Conservation (phyloP, 495 filamentous ascomycete species). For the Tetracladium setigerum region DNA sequence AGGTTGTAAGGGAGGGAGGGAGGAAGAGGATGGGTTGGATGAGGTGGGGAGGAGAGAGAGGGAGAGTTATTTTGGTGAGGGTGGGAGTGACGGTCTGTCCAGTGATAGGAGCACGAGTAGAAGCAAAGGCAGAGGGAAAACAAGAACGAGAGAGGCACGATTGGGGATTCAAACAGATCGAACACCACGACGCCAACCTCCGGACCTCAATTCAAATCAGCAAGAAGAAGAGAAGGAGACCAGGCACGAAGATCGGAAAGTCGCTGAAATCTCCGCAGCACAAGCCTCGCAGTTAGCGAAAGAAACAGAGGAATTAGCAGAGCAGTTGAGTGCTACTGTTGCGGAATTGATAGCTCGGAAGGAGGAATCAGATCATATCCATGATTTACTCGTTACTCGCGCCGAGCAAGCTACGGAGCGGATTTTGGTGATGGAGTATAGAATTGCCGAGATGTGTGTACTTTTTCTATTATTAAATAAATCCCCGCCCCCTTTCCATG, state of each 20-base stretch:
- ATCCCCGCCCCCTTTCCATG: neutral
- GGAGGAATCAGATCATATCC: slow-evolving; percentile 48
- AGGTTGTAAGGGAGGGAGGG: slow-evolving; percentile 2
- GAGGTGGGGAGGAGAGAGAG: too few species aligned
- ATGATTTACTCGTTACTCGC: slow-evolving; percentile 39
- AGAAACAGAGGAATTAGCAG: slow-evolving; percentile 33
- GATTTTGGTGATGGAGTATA: slow-evolving; percentile 41
- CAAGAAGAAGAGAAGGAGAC: neutral
- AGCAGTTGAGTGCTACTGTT: slow-evolving; percentile 29
- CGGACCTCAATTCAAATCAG: neutral
- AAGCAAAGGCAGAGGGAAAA: too few species aligned
- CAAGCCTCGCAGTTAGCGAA: slow-evolving; percentile 27
- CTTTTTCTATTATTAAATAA: neutral
- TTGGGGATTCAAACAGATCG: too few species aligned
- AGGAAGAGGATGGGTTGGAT: neutral
- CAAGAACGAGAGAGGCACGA: too few species aligned
- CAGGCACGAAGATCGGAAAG: neutral
- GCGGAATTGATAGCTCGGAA: slow-evolving; percentile 32
- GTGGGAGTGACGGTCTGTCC: too few species aligned
- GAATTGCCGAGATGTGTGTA: slow-evolving; percentile 38
- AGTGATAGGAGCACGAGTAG: too few species aligned
- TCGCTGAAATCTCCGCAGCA: slow-evolving; percentile 1
- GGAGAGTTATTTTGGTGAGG: too few species aligned
- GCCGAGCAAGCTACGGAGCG: slow-evolving; percentile 43
- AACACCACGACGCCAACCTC: neutral